Base-by-base conservation (phyloP, 768 basidiomycete genomes). In the Lactifluus subvellereus region DNA sequence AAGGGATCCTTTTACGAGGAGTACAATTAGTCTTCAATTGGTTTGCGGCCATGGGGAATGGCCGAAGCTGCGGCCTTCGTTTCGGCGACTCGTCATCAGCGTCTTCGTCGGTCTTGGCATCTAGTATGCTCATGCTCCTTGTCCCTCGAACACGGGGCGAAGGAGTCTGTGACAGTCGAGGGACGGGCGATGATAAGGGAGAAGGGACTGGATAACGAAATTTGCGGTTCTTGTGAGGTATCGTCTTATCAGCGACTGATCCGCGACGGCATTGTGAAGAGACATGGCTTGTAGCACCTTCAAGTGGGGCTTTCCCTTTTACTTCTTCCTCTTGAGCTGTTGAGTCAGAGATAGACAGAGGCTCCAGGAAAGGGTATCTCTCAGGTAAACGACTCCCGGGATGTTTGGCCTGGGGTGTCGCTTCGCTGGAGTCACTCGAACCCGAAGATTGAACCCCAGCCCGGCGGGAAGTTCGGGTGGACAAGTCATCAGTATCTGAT, bases 31-130 rank as follows among this genome's bases (percentile, higher is more conserved):
- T 35, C 16, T 55, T 22, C 40, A 33, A 48, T 22, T 42, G 55
- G 30, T 35, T 59, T 30, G 57, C 37, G 1, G 55, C 20, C 66
- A 67, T 66, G 33, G 66, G 66, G 20, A 67, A 67, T 40, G 66
- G 66, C 40, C 58, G 66, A 37, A 62, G 57, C 18, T 38, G 53
- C 20, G 52, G 58, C 6, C 22, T 40, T 50, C 27, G 43, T 30
- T 65, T 57, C 30, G 32, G 40, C 49, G 33, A 40, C 42, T 33
- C 61, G 27, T 51, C 37, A n/a, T 61, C 60, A 13, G 43, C 48
- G 9, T 53, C 64, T 27, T 67, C 57, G n/a, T 60, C 58, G 5
- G 22, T 6, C 22, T 51, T 45, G 16, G 37, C 20, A 32, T 59
- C 54, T 27, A 54, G n/a, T 6, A 22, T 27, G 22, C 30, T 3